Base-by-base conservation (phyloP, 1,284 basidiomycete species). In the Apiotrichum brassicae region DNA sequence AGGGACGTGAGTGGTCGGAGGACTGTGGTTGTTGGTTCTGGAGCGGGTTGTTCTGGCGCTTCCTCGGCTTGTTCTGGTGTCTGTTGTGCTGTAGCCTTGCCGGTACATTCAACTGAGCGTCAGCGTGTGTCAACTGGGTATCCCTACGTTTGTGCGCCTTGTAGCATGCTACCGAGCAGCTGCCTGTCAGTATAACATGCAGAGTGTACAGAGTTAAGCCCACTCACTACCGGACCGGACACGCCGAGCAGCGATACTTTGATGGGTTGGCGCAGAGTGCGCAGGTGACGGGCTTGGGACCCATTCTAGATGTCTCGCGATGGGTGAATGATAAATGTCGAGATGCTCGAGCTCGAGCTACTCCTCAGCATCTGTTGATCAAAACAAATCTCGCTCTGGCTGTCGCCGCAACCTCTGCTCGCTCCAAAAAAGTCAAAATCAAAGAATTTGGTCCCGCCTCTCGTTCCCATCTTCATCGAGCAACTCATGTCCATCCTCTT, bases 151-250 rank as follows among this genome's bases (percentile, higher is more conserved):
- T 72, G 49, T 73, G 71, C 28, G 49, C 44, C 49, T 72, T 72
- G 55, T 65, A 72, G 55, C 72, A 74, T 9, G 59, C 38, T 4
- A 74, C 71, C 1, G 72, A 74, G 53, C 72, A 74, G 55, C 72
- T 74, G 46, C 1, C 7, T 24, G 45, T 34, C 47, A 48, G 47
- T 23, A 7, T 14, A 8, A 30, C 28, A 8, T 30, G 28, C 28
- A 7, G n/a, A n/a, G n/a, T n/a, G n/a, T n/a, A n/a, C n/a, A n/a
- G n/a, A n/a, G n/a, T n/a, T n/a, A n/a, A n/a, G n/a, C n/a, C n/a
- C n/a, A 24, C 67, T 48, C 46, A 73, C 71, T 73, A 73, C 53
- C 69, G 48, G 20, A 62, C 53, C 2, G 63, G 62, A 57, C 71
- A 73, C 26, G 56, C 56, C 14, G 68, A 57, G 52, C 71, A 73